Percentiles rank a stretch among this genome's conserved stretches.
Evolutionary conservation across 805 yeast species (phyloP).

Genomic region (Nakazawaea peltata): DNA sequence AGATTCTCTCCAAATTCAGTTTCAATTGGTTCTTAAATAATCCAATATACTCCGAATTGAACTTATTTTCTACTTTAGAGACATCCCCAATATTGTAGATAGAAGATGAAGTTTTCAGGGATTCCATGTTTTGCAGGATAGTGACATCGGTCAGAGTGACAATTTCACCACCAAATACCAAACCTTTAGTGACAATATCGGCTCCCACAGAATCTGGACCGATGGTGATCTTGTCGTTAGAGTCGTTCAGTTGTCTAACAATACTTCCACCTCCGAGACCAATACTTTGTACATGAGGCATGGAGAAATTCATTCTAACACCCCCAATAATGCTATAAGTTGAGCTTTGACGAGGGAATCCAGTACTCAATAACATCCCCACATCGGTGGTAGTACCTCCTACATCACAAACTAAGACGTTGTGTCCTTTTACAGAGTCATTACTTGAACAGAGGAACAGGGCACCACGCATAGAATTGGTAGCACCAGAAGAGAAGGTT

Average conservation of each 20-base stretch:
- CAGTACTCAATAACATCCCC: slow-evolving; percentile 35
- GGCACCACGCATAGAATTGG: slow-evolving; percentile 41
- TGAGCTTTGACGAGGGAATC: slow-evolving; percentile 40
- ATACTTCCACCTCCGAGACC: slow-evolving; percentile 46
- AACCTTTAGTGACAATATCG: slow-evolving; percentile 26
- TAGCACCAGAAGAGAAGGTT: slow-evolving; percentile 42
- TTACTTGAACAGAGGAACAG: slow-evolving; percentile 28
- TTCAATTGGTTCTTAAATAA: slow-evolving; percentile 15
- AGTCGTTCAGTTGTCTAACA: slow-evolving; percentile 20
- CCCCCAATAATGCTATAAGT: slow-evolving; percentile 37
- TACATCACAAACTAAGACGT: slow-evolving; percentile 34
- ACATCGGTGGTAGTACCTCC: slow-evolving; percentile 47
- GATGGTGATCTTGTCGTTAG: slow-evolving; percentile 19
- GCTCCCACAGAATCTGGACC: slow-evolving; percentile 44
- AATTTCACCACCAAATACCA: slow-evolving; percentile 34
- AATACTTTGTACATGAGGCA: slow-evolving; percentile 42
- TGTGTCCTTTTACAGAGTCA: slow-evolving; percentile 14
- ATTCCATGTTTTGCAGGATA: slow-evolving; percentile 14
- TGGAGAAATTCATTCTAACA: slow-evolving; percentile 39
- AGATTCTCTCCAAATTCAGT: slow-evolving; percentile 26
- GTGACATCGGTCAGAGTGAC: slow-evolving; percentile 33
- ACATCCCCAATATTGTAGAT: slow-evolving; percentile 19
- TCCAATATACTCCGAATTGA: slow-evolving; percentile 10
- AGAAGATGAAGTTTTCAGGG: slow-evolving; percentile 9
- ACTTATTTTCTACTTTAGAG: slow-evolving; percentile 15